These are phyloP conservation scores for Wickerhamiella qilinensis DNA, from an alignment of 805 yeast genomes.

Conservation along the genomic window DNA sequence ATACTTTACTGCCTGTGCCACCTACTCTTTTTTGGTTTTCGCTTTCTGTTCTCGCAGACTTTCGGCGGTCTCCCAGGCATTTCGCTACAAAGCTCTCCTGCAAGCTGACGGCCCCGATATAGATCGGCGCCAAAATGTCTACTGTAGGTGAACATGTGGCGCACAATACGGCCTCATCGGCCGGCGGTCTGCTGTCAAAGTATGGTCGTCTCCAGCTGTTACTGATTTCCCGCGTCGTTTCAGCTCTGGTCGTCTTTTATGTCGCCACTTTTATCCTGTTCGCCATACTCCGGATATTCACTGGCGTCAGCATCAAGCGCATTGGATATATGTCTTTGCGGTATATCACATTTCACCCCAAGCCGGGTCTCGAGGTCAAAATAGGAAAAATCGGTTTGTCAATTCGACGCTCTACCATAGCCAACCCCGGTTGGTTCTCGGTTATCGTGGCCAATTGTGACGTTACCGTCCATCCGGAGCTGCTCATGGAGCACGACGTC, in stretches of 20 bases:
- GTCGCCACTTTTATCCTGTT: slow-evolving; percentile 23
- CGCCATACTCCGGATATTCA: slow-evolving; percentile 24
- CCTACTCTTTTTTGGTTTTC: no score
- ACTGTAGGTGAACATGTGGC: no score
- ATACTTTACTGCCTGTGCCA: no score
- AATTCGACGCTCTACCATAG: slow-evolving; percentile 26
- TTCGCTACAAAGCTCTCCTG: no score
- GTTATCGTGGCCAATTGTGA: slow-evolving; percentile 20
- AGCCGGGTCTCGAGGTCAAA: slow-evolving; percentile 21
- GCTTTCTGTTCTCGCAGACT: no score
- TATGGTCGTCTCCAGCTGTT: slow-evolving; percentile 14
- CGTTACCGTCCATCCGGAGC: slow-evolving; percentile 16
- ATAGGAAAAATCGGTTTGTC: slow-evolving; percentile 22
- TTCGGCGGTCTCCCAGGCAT: no score
- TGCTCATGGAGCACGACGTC: slow-evolving; percentile 4
- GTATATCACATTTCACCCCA: slow-evolving; percentile 21
- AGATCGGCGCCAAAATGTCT: no score
- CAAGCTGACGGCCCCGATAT: no score
- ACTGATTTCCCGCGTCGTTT: slow-evolving; percentile 11
- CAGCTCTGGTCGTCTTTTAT: slow-evolving; percentile 13
- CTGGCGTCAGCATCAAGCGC: slow-evolving; percentile 27
- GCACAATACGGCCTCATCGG: neutral
- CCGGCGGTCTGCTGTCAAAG: slow-evolving; percentile 10
- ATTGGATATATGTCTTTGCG: slow-evolving; percentile 26
- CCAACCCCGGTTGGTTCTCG: slow-evolving; percentile 26